Percentiles rank a stretch among this genome's conserved stretches.
These are phyloP conservation scores for Raphanus sativus DNA, from an alignment of 345 rosid genomes.

Conservation along the genomic window DNA sequence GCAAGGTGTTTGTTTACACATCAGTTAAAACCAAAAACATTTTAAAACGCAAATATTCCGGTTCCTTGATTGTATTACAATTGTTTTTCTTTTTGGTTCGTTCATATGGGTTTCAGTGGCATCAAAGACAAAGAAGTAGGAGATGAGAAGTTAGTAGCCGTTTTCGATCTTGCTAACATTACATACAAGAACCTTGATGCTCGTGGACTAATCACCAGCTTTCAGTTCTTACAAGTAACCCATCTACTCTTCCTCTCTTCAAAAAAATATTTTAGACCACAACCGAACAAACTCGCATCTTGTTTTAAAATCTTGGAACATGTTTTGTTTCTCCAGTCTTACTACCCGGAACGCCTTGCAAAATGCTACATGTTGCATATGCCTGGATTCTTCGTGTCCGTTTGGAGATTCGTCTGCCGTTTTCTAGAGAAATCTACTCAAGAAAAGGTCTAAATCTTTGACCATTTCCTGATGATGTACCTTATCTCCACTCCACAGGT, in stretches of 20 bases:
- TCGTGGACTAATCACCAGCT: slow-evolving; percentile 76
- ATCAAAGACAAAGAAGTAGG: slow-evolving; percentile 71
- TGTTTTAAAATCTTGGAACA: not conserved
- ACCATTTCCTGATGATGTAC: no score
- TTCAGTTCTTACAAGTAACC: slow-evolving; percentile 85
- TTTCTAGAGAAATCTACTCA: slow-evolving; percentile 84
- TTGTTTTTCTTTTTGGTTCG: not conserved
- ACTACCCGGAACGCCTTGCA: slow-evolving; percentile 88
- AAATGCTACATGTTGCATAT: slow-evolving; percentile 66
- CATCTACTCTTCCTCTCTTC: not conserved
- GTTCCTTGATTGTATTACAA: not conserved
- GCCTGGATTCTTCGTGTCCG: slow-evolving; percentile 74
- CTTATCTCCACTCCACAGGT: no score
- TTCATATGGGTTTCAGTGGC: slow-evolving; percentile 49
- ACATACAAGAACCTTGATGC: slow-evolving; percentile 71
- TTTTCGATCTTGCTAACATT: slow-evolving; percentile 67
- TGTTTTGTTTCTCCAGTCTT: slow-evolving; percentile 50
- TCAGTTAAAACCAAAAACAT: not conserved
- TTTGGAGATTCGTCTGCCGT: slow-evolving; percentile 76
- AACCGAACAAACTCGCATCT: not conserved
- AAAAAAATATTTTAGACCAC: not conserved
- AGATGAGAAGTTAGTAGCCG: slow-evolving; percentile 59
- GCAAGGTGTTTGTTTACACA: slow-evolving; percentile 59
- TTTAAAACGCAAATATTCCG: not conserved
- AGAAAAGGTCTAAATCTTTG: no score